Evolutionary conservation across 805 yeast species (phyloP).

Genomic region (Candida manassasensis): DNA sequence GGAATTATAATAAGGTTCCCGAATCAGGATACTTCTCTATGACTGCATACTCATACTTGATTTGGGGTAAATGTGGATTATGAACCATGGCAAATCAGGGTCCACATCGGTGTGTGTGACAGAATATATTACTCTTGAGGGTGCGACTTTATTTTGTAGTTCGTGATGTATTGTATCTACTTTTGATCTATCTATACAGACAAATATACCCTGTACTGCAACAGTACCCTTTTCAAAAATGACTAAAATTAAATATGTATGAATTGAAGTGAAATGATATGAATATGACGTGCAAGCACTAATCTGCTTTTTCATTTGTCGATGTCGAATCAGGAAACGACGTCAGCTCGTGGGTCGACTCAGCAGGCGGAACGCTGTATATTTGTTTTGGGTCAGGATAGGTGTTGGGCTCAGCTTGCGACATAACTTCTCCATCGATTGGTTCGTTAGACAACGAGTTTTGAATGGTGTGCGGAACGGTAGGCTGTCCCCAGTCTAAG

Average conservation of each 20-base stretch:
- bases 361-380: neutral
- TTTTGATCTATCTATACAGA: neutral
- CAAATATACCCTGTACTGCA: neutral
- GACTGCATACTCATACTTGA: too few relatives aligned
- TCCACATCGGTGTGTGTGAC: too few relatives aligned
- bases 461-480: constrained; percentile 12
- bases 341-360: neutral
- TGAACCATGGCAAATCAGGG: too few relatives aligned
- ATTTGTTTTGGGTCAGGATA: neutral
- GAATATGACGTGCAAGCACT: neutral
- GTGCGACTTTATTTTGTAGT: neutral
- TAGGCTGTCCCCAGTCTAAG: constrained; percentile 46
- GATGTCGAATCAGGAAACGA: constrained; percentile 3
- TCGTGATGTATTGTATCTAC: neutral
- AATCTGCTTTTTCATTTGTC: constrained; percentile 2
- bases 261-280: neutral
- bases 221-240: neutral
- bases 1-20: too few relatives aligned
- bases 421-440: constrained; percentile 1
- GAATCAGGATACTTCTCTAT: too few relatives aligned
- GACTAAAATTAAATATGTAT: neutral
- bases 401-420: neutral
- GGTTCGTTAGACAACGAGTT: constrained; percentile 5
- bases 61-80: too few relatives aligned
- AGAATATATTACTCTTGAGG: too few relatives aligned